These are phyloP conservation scores for Durio zibethinus DNA, from an alignment of 345 rosid species.

Conservation along the genomic window DNA sequence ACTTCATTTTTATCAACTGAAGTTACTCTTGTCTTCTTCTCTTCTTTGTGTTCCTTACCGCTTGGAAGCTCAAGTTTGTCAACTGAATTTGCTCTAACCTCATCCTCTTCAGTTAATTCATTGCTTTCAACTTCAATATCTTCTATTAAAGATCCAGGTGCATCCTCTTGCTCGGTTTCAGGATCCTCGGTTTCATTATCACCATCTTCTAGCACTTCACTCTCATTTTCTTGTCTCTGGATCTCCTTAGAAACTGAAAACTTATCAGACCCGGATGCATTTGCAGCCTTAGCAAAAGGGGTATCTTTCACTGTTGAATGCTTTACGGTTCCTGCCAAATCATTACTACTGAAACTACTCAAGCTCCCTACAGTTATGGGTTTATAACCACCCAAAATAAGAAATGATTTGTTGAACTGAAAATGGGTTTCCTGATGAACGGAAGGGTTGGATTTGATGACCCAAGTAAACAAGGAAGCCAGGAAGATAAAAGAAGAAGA, in stretches of 20 bases:
- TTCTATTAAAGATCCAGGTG: constrained; percentile 20
- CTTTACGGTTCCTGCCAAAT: constrained; percentile 24
- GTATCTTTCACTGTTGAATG: constrained; percentile 33
- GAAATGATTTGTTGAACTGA: constrained; percentile 35
- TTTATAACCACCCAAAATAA: constrained; percentile 14
- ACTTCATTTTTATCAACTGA: constrained; percentile 9
- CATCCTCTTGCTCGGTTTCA: constrained; percentile 19
- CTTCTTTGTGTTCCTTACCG: constrained; percentile 11
- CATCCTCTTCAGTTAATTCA: constrained; percentile 13
- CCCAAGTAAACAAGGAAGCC: constrained; percentile 49
- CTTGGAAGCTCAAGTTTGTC: constrained; percentile 35
- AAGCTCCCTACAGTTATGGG: constrained; percentile 28
- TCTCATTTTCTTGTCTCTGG: constrained; percentile 14
- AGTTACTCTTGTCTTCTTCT: constrained; percentile 22
- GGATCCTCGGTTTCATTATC: constrained; percentile 12
- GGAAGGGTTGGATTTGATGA: constrained; percentile 50
- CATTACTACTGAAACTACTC: constrained; percentile 24
- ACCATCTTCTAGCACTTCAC: constrained; percentile 16
- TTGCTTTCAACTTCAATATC: constrained; percentile 24
- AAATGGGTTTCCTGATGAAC: constrained; percentile 33
- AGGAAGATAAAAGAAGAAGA: constrained; percentile 59
- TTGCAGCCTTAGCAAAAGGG: constrained; percentile 29
- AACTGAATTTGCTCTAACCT: constrained; percentile 12
- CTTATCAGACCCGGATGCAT: constrained; percentile 42
- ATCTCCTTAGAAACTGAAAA: constrained; percentile 17